Base-by-base conservation (phyloP, 2,329 filamentous ascomycete genomes). In the Ceratocystis destructans region DNA sequence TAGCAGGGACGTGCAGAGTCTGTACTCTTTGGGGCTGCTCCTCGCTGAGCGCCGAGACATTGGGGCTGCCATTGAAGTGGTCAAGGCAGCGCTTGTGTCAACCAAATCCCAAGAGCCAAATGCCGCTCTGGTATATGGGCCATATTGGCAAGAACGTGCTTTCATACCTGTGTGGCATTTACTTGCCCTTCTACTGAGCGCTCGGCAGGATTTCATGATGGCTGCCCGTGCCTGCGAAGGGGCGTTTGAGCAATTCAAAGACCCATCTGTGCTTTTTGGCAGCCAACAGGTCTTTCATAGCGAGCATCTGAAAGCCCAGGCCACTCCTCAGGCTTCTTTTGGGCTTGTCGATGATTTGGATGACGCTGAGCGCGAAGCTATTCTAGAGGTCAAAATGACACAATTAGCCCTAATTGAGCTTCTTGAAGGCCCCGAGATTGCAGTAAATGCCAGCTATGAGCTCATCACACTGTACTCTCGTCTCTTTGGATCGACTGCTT, bases 361-460 rank as follows among this genome's bases (percentile, higher is more conserved):
- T 69, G 84, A 86, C 67, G 84, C 85, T 31, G 92, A 97, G 73
- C 95, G 91, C 73, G 89, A 92, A 74, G 83, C 84, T 62, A 87
- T 99, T 53, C 77, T 99, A n/a, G 89, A 97, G 74, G 86, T 96
- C 69, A 96, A 96, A 75, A 96, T 97, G 84, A 96, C 93, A 10
- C 92, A 97, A 72, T 79, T 99, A 68, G 83, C 88, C 3, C 81
- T 99, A 22, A 76, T 94, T 2, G 93, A 97, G 75, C 78, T 94
- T 17, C 78, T 90, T 2, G 91, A 96, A 73, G 91, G 91, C 0
- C 85, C 91, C 0, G 87, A 90, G 67, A 84, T 87, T 66, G 93
- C 94, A 20, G 89, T 97, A 63, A 96, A 96, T 73, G 87, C 88
- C 68, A 92, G 89, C 73, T 85, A 90, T 70, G 91, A 96, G 74